These are phyloP conservation scores for Mrakia blollopis DNA, from an alignment of 768 basidiomycete species.

Conservation along the genomic window DNA sequence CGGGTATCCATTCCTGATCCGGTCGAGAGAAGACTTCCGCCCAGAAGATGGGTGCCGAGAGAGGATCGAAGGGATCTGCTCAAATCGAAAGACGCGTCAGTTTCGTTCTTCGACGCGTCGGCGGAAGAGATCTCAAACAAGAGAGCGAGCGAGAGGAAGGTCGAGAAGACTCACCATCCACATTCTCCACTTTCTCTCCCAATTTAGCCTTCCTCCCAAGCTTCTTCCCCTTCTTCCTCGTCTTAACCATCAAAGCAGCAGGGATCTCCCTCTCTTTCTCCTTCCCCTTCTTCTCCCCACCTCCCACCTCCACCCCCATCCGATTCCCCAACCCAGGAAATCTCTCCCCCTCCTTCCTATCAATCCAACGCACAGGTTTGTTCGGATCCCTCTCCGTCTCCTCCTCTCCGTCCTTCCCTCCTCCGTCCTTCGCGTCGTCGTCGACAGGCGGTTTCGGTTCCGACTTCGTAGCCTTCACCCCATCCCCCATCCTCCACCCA, in stretches of 20 bases:
- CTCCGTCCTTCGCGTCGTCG: constrained; percentile 40
- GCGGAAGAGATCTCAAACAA: background rate
- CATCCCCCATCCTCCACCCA: constrained; percentile 66
- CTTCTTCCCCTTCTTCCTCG: background rate
- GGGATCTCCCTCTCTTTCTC: background rate
- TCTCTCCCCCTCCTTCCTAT: constrained; percentile 17
- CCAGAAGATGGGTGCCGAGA: constrained; percentile 84
- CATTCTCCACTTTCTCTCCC: background rate
- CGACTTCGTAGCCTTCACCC: background rate
- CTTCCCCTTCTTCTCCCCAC: background rate
- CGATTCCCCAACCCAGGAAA: constrained; percentile 21
- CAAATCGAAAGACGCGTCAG: background rate
- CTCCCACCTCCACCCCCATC: background rate
- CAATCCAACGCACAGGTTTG: constrained; percentile 27
- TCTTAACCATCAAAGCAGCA: background rate
- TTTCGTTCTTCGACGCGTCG: background rate
- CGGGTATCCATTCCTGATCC: constrained; percentile 83
- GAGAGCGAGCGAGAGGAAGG: background rate
- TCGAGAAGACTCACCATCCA: background rate
- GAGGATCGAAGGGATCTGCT: background rate
- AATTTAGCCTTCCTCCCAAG: background rate
- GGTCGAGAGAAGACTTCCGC: constrained; percentile 92
- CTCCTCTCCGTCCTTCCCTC: constrained; percentile 47
- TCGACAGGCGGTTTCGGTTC: constrained; percentile 37
- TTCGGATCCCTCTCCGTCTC: constrained; percentile 14